Percentiles rank a stretch among this genome's conserved stretches.
Evolutionary conservation across 1,139 yeast genomes (phyloP).

Genomic region (Diutina scorzettiae): DNA sequence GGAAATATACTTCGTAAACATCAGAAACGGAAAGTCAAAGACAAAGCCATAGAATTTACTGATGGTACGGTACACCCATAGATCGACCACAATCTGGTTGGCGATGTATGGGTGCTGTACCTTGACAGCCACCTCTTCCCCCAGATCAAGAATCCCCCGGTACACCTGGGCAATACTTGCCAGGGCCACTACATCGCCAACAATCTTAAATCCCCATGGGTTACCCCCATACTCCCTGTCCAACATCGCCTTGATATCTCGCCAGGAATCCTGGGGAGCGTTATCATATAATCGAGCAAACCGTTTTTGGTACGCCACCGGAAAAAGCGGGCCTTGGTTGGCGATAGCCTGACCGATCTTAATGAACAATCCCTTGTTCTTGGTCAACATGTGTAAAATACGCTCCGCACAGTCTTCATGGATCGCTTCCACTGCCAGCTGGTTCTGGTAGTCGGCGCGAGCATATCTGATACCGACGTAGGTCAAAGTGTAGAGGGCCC

Average conservation of each 20-base stretch:
- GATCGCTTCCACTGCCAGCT: constrained; percentile 32
- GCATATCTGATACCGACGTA: not conserved
- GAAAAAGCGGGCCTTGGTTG: constrained; percentile 57
- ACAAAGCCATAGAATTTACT: constrained; percentile 43
- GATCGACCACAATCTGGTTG: constrained; percentile 46
- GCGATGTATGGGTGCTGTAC: constrained; percentile 54
- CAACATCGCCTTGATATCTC: constrained; percentile 33
- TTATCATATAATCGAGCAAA: constrained; percentile 51
- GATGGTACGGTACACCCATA: constrained; percentile 41
- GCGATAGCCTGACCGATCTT: constrained; percentile 71
- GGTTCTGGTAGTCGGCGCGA: constrained; percentile 14
- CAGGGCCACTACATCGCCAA: constrained; percentile 49
- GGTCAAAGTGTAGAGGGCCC: not conserved
- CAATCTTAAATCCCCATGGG: constrained; percentile 16
- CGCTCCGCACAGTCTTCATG: constrained; percentile 52
- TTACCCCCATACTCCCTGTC: constrained; percentile 28
- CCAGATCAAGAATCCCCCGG: constrained; percentile 31
- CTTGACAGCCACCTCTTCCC: constrained; percentile 52
- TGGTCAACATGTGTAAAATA: constrained; percentile 37
- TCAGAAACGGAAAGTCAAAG: constrained; percentile 53
- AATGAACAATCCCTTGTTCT: constrained; percentile 62
- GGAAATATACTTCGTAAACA: constrained; percentile 46
- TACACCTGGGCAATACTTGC: constrained; percentile 74
- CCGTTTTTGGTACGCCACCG: constrained; percentile 44
- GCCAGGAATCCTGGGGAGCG: constrained; percentile 64